phyloP scores from a whole-genome alignment of 2,329 filamentous ascomycete species.

The Verticillium nubilum region DNA sequence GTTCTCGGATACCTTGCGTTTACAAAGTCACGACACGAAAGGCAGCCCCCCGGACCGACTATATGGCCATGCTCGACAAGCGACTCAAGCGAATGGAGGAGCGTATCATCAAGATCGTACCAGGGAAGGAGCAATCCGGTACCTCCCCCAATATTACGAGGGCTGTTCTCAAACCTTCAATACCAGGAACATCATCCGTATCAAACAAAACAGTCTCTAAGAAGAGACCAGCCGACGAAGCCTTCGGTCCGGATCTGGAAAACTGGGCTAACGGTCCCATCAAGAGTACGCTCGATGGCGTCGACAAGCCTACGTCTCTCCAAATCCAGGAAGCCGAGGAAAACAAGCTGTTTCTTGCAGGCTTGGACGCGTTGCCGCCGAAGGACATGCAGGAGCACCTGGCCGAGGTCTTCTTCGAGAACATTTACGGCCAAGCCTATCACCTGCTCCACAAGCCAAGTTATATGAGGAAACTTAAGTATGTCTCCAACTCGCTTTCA shows the following conservation, averaged over 20 bases:
- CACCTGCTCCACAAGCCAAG: slow-evolving; percentile 93
- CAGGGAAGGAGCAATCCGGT: slow-evolving; percentile 73
- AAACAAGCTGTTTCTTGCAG: slow-evolving; percentile 72
- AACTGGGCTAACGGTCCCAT: slow-evolving; percentile 66
- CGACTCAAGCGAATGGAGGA: slow-evolving; percentile 96
- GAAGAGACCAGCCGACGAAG: slow-evolving; percentile 82
- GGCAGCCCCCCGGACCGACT: slow-evolving; percentile 89
- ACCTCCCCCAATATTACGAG: slow-evolving; percentile 61
- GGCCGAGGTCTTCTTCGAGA: slow-evolving; percentile 92
- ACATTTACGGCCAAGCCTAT: slow-evolving; percentile 92
- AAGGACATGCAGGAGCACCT: slow-evolving; percentile 90
- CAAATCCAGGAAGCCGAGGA: slow-evolving; percentile 65
- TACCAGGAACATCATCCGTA: slow-evolving; percentile 42
- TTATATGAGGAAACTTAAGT: slow-evolving; percentile 83
- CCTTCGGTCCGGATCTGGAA: slow-evolving; percentile 76
- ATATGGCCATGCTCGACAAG: slow-evolving; percentile 99
- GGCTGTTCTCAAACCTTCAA: slow-evolving; percentile 77
- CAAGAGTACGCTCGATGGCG: slow-evolving; percentile 41
- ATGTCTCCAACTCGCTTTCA: slow-evolving; percentile 21
- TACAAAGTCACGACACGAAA: slow-evolving; percentile 97
- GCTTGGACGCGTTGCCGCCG: slow-evolving; percentile 73
- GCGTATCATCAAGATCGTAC: slow-evolving; percentile 90
- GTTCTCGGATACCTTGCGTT: slow-evolving; percentile 89
- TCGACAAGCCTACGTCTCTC: slow-evolving; percentile 46
- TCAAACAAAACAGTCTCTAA: slow-evolving; percentile 53